phyloP scores from a whole-genome alignment of 345 rosid genomes.

The Gossypium longicalyx region DNA sequence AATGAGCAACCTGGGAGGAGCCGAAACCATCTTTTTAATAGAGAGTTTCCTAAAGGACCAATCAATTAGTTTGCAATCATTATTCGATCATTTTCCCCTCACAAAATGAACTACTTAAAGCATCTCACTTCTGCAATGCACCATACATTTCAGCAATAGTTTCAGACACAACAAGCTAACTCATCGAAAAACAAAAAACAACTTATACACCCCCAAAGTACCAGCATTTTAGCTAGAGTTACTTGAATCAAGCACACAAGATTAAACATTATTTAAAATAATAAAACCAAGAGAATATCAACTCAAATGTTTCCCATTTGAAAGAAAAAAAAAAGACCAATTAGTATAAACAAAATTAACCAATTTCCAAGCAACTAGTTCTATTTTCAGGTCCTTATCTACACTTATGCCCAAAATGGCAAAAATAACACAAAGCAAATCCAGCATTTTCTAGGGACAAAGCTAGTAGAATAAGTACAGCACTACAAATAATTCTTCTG shows the following conservation, averaged over 20 bases:
- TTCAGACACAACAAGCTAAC: neutral
- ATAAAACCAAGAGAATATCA: neutral
- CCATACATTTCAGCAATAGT: neutral
- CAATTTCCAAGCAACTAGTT: neutral
- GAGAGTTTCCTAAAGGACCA: neutral
- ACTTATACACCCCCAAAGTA: neutral
- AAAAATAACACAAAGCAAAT: constrained; percentile 13
- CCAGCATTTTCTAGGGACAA: constrained; percentile 24
- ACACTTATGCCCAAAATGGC: constrained; percentile 12
- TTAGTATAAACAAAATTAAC: neutral
- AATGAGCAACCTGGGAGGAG: neutral
- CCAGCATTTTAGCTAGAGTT: constrained; percentile 4
- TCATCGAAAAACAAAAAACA: neutral
- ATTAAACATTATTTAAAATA: neutral
- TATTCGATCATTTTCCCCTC: neutral
- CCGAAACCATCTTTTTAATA: neutral
- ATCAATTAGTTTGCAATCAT: neutral
- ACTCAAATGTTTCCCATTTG: neutral
- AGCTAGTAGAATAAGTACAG: constrained; percentile 1
- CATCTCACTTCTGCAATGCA: neutral
- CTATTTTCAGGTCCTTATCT: constrained; percentile 9
- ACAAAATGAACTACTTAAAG: neutral
- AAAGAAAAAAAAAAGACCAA: neutral
- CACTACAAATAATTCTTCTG: neutral
- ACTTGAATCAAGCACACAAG: constrained; percentile 4